These are phyloP conservation scores for Chlorella variabilis DNA, from an alignment of 163 green algal genomes.

Conservation along the genomic window DNA sequence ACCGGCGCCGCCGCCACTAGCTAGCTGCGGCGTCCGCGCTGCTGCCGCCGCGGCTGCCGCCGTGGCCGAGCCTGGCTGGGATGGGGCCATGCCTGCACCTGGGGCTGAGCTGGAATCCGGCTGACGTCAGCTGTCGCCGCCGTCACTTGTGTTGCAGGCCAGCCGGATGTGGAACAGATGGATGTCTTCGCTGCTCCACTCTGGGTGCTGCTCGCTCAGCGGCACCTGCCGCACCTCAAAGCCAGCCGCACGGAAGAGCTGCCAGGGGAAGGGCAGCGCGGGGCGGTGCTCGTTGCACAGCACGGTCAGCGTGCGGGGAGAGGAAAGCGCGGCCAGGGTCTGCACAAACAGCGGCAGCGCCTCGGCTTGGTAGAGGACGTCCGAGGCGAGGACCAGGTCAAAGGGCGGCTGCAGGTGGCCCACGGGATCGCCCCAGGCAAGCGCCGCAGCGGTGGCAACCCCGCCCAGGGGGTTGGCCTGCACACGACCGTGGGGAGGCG, in stretches of 20 bases:
- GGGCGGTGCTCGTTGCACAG: constrained; percentile 62
- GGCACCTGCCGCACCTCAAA: constrained; percentile 37
- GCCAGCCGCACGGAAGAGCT: constrained; percentile 16
- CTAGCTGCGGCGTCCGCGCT: background rate
- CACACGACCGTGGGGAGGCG: background rate
- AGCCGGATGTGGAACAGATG: constrained; percentile 36
- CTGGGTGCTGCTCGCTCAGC: constrained; percentile 46
- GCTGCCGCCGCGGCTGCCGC: background rate
- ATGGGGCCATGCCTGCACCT: constrained; percentile 5
- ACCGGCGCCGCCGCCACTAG: background rate
- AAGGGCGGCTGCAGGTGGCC: constrained; percentile 40
- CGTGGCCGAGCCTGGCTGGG: constrained; percentile 1
- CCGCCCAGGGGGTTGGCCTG: constrained; percentile 56
- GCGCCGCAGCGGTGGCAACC: constrained; percentile 6
- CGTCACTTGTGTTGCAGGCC: background rate
- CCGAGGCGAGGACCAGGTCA: constrained; percentile 60
- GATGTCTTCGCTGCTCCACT: constrained; percentile 58
- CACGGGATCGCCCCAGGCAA: constrained; percentile 52
- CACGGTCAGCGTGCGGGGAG: constrained; percentile 34
- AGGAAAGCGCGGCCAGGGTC: constrained; percentile 34
- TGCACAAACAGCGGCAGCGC: constrained; percentile 32
- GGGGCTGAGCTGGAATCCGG: no score
- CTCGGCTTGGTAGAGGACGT: constrained; percentile 53
- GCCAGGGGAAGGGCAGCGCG: constrained; percentile 26
- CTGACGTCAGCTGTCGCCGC: no score